These are phyloP conservation scores for Trypanosoma grayi DNA, from an alignment of 208 protist genomes.

Conservation along the genomic window DNA sequence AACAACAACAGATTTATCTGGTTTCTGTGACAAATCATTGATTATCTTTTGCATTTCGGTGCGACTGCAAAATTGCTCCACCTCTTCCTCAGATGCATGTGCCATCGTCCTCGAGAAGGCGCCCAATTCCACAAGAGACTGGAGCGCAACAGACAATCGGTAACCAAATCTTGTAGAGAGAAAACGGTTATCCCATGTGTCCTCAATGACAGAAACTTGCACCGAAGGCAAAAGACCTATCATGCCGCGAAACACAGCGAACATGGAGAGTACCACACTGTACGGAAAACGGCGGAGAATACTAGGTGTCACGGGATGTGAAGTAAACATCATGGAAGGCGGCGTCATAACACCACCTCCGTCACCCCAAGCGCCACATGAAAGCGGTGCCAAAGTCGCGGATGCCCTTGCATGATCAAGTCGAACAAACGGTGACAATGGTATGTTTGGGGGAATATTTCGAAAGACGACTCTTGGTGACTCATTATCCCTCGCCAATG, in stretches of 20 bases:
- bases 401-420: conserved; percentile 79
- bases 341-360: neutral
- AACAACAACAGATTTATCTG: conserved; percentile 15
- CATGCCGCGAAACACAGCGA: conserved; percentile 46
- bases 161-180: conserved; percentile 62
- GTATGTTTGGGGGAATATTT: conserved; percentile 53
- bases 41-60: conserved; percentile 19
- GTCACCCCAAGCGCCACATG: conserved; percentile 26
- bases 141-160: conserved; percentile 50
- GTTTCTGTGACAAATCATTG: conserved; percentile 2
- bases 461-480: conserved; percentile 71
- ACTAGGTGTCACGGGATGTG: conserved; percentile 66
- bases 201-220: conserved; percentile 46
- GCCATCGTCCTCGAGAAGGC: conserved; percentile 44
- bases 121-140: conserved; percentile 54
- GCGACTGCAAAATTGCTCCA: conserved; percentile 27
- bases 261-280: conserved; percentile 50
- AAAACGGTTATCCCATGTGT: conserved; percentile 49
- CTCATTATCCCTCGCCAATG: conserved; percentile 71
- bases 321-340: conserved; percentile 18
- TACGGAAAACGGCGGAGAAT: conserved; percentile 71
- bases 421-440: conserved; percentile 82
- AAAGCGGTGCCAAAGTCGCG: conserved; percentile 66
- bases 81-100: conserved; percentile 23
- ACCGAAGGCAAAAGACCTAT: conserved; percentile 44